Evolutionary conservation across 441 rosid genomes (phyloP).

Genomic region (Populus hybrid): DNA sequence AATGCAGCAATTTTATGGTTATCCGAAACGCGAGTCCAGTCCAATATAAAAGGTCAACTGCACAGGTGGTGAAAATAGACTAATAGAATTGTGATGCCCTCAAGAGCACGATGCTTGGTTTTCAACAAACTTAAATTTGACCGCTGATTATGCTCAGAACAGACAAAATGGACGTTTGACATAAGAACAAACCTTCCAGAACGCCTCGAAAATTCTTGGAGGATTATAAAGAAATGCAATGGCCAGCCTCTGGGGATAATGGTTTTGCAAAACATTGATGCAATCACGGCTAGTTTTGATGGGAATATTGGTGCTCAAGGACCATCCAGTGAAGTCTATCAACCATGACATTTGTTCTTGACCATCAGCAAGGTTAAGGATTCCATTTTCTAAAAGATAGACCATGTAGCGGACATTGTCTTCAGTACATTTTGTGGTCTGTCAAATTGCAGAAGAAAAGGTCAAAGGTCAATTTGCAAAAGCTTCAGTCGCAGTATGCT

Average conservation of each 20-base stretch:
- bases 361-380: conserved; percentile 80
- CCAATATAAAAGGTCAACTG: no score
- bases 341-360: conserved; percentile 96
- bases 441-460: conserved; percentile 12
- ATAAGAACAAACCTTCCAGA: conserved; percentile 76
- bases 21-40: no score
- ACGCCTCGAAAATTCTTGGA: conserved; percentile 86
- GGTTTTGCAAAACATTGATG: conserved; percentile 66
- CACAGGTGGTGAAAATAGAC: not conserved
- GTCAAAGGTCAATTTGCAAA: not conserved
- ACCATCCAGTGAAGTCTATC: conserved; percentile 92
- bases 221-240: conserved; percentile 89
- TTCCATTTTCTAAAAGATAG: conserved; percentile 87
- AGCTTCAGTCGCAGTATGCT: not conserved
- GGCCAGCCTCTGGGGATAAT: conserved; percentile 92
- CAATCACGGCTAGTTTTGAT: conserved; percentile 75
- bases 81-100: not conserved
- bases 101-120: not conserved
- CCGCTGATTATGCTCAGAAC: not conserved
- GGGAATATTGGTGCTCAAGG: conserved; percentile 66
- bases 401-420: conserved; percentile 78
- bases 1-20: no score
- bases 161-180: not conserved
- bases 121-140: not conserved
- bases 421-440: conserved; percentile 74